phyloP scores from a whole-genome alignment of 228 moss, liverwort and hornwort species.

The Sphagnum magellanicum region DNA sequence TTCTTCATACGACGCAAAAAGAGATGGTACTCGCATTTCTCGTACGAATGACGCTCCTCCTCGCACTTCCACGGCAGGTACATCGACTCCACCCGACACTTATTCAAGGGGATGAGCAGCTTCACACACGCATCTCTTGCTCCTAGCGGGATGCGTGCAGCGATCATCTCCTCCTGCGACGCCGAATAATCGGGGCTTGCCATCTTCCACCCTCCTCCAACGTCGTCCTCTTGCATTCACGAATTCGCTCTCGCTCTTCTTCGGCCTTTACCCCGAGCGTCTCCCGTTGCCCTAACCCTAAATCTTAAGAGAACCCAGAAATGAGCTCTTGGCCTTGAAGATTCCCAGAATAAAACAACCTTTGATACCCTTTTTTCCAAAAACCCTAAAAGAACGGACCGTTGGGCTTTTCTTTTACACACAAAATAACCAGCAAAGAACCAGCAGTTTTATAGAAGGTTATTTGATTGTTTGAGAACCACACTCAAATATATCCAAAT shows the following conservation, averaged over 20 bases:
- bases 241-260: background rate
- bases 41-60: slow-evolving; percentile 36
- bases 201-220: background rate
- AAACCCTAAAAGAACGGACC: no score
- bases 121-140: slow-evolving; percentile 37
- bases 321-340: no score
- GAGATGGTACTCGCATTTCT: slow-evolving; percentile 48
- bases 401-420: no score
- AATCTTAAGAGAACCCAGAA: no score
- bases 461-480: no score
- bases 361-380: no score
- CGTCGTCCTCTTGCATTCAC: background rate
- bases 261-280: background rate
- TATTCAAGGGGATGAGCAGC: slow-evolving; percentile 41
- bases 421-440: no score
- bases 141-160: slow-evolving; percentile 21
- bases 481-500: no score
- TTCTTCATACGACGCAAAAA: slow-evolving; percentile 37
- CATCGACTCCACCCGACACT: slow-evolving; percentile 22
- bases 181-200: background rate
- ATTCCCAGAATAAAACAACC: no score
- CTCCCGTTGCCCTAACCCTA: no score
- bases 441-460: no score
- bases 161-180: slow-evolving; percentile 36
- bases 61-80: slow-evolving; percentile 50